phyloP scores from a whole-genome alignment of 768 basidiomycete species.

The Gelatoporia subvermispora region DNA sequence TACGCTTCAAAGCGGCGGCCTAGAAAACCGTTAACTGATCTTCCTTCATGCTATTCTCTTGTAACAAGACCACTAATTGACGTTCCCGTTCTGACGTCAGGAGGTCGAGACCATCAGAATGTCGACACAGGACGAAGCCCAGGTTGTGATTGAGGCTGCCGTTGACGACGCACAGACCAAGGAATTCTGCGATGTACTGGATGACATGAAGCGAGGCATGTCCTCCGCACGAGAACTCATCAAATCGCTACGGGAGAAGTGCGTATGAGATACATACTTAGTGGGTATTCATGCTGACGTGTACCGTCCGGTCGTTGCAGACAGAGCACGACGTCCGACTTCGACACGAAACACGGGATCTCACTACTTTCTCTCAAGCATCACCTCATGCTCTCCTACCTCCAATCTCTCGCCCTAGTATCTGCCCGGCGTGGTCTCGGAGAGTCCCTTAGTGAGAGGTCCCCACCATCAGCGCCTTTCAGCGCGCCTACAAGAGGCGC shows the following conservation, averaged over 20 bases:
- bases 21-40: conserved; percentile 64
- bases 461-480: conserved; percentile 48
- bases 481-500: conserved; percentile 41
- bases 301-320: background rate
- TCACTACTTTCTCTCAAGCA: conserved; percentile 89
- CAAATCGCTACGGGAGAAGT: conserved; percentile 53
- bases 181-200: conserved; percentile 25
- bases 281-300: background rate
- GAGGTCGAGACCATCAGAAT: background rate
- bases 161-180: conserved; percentile 8
- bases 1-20: conserved; percentile 51
- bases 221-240: conserved; percentile 54
- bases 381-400: conserved; percentile 75
- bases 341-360: conserved; percentile 73
- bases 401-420: conserved; percentile 77
- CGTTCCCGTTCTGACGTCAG: background rate
- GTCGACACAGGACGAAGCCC: background rate
- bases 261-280: conserved; percentile 11
- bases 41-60: conserved; percentile 6
- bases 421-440: conserved; percentile 67
- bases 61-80: background rate
- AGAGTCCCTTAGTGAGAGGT: conserved; percentile 49
- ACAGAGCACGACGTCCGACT: conserved; percentile 29
- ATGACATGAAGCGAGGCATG: conserved; percentile 62
- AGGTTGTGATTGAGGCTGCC: background rate